Conservation (phyloP, 352 stramenopile genomes). For the Paralagenidium karlingii region DNA sequence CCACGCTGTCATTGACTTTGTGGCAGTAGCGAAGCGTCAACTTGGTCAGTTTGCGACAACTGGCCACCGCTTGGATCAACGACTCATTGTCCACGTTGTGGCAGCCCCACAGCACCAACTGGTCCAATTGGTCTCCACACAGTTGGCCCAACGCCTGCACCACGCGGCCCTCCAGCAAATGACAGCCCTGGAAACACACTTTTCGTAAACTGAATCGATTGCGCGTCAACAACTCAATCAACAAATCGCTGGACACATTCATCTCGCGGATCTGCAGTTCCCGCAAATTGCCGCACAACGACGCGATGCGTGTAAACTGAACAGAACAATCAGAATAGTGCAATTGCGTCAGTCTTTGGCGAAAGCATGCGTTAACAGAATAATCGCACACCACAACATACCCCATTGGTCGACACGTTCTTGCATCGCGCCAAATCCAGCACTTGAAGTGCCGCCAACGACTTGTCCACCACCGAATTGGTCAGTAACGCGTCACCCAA, state of each 20-base stretch:
- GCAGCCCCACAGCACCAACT: slow-evolving; percentile 63
- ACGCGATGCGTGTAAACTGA: slow-evolving; percentile 18
- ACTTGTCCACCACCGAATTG: neutral
- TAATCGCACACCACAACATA: neutral
- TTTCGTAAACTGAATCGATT: slow-evolving; percentile 40
- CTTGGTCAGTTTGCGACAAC: slow-evolving; percentile 24
- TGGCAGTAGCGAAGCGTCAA: slow-evolving; percentile 76
- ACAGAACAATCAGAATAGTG: neutral
- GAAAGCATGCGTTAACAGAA: too few species aligned
- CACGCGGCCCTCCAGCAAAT: slow-evolving; percentile 43
- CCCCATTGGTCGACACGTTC: slow-evolving; percentile 11
- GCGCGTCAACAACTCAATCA: slow-evolving; percentile 25
- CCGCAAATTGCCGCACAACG: slow-evolving; percentile 28
- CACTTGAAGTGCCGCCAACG: neutral
- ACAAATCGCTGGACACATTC: slow-evolving; percentile 31
- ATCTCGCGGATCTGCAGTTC: slow-evolving; percentile 66
- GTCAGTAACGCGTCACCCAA: slow-evolving; percentile 28
- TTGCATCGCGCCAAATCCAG: slow-evolving; percentile 8
- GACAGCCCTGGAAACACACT: slow-evolving; percentile 64
- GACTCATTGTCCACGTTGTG: slow-evolving; percentile 65
- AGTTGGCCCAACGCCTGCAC: slow-evolving; percentile 30
- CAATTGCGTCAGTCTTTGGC: too few species aligned
- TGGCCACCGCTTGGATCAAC: slow-evolving; percentile 35
- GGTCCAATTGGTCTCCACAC: slow-evolving; percentile 17
- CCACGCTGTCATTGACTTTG: slow-evolving; percentile 66